A percentile compares a stretch with the other conserved stretches of the same genome.
Evolutionary conservation across 2,329 filamentous ascomycete genomes (phyloP).

Genomic region (Fusarium concolor): DNA sequence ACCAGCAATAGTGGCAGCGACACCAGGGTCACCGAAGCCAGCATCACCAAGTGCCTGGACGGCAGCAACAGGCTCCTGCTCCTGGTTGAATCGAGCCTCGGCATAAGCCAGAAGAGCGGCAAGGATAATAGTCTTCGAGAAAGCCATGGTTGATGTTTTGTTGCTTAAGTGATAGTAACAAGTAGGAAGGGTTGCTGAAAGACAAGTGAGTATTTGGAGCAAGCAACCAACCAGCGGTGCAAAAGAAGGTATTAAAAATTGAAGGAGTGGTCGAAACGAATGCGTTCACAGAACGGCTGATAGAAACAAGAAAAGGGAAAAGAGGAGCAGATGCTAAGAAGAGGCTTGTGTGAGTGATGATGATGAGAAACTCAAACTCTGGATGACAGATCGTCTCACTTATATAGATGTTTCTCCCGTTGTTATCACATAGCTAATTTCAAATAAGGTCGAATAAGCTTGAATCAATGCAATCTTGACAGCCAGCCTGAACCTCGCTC

Average conservation of each 20-base stretch:
- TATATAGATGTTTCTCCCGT: constrained; percentile 39
- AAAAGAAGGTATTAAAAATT: constrained; percentile 25
- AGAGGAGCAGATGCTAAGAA: constrained; percentile 19
- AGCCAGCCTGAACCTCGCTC: constrained; percentile 9
- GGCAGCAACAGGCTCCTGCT: constrained; percentile 67
- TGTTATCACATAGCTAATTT: constrained; percentile 25
- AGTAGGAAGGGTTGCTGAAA: constrained; percentile 7
- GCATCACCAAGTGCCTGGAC: constrained; percentile 61
- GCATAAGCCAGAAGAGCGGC: constrained; percentile 53
- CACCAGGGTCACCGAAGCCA: constrained; percentile 66
- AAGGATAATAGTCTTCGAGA: constrained; percentile 36
- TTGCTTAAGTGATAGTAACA: constrained; percentile 2
- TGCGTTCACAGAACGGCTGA: constrained; percentile 49
- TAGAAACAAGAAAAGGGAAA: constrained; percentile 31
- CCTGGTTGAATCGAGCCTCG: constrained; percentile 72
- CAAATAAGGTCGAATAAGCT: constrained; percentile 21
- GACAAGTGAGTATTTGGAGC: constrained; percentile 19
- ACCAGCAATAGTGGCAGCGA: constrained; percentile 72
- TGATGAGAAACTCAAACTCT: constrained; percentile 17
- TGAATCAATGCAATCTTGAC: constrained; percentile 21
- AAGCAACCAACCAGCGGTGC: constrained; percentile 41
- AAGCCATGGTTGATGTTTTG: constrained; percentile 12
- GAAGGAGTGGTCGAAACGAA: constrained; percentile 44
- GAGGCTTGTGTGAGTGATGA: constrained; percentile 32
- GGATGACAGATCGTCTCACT: constrained; percentile 27